Evolutionary conservation across 257 asterid genomes (phyloP), one percentile per base, ranked within the genome.

Genomic region (Galeopsis tetrahit): DNA sequence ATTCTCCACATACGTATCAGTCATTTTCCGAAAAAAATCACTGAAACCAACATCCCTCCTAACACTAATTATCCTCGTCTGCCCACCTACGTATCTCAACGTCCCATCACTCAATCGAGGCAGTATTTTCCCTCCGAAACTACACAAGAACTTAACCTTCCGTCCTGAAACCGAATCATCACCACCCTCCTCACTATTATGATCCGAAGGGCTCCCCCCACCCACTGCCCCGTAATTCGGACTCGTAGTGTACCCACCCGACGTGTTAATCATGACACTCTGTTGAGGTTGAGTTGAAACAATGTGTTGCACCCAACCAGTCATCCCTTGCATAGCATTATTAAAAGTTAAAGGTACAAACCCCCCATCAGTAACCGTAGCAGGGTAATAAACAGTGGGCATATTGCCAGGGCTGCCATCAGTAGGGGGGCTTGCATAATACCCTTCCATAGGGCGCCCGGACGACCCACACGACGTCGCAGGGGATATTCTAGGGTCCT

Each of bases 41-140:
- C 70, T 69, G 70, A 85, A 92, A 67, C 81, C 79, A 36, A 85
- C 75, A 79, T 87, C 90, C 79, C 89, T 85, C 77, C 85, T 88
- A 44, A 95, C 81, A 63, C 89, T 88, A 66, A 92, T 81, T 63
- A 95, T 95, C 87, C 96, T 87, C 71, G 98, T 95, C 71, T 90
- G 97, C 72, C 99, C 99, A 71, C 98, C 98, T 65, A 92, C 98
- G 61, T 92, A 95, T 83, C 99, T 88, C 82, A 95, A 78, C 0
- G 88, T 81, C 59, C 96, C 93, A 64, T 95, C 99, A 80, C 94
- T 87, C 48, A 95, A 86, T 57, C 99, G 87, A 1, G 99, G 99
- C 73, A 92, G 56, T 74, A 95, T 92, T 75, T 88, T 92, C 80
- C 99, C 99, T 70, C 97, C 98, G 77, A 90, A 92, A 86, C 99